A percentile compares a stretch with the other conserved stretches of the same genome.
These are phyloP conservation scores for Annulohypoxylon bovei DNA, from an alignment of 495 filamentous ascomycete species.

Conservation along the genomic window DNA sequence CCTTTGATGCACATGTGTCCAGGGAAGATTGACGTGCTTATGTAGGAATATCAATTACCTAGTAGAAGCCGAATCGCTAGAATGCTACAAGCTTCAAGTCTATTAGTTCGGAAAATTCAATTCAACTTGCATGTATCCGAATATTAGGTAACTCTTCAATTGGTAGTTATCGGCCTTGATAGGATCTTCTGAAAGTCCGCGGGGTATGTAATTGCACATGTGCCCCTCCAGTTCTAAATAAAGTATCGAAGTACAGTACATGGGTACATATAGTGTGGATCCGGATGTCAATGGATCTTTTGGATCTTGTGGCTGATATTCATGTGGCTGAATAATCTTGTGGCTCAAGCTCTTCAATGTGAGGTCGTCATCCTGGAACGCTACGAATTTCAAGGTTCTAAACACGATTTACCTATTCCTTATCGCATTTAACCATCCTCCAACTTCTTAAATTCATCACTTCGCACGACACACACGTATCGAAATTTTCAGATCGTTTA, in stretches of 20 bases:
- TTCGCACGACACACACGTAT: background rate
- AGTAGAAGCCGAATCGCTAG: background rate
- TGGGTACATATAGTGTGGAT: background rate
- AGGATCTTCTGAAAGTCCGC: conserved; percentile 31
- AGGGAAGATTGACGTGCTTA: conserved; percentile 15
- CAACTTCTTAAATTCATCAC: background rate
- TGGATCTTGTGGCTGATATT: background rate
- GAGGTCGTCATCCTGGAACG: background rate
- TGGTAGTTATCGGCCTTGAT: conserved; percentile 17
- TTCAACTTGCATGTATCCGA: conserved; percentile 20
- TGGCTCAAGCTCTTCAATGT: background rate
- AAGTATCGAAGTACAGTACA: background rate
- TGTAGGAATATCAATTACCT: conserved; percentile 1
- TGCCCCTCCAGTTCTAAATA: conserved; percentile 2
- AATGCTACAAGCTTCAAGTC: background rate
- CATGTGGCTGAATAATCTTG: background rate
- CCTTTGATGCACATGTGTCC: conserved; percentile 7
- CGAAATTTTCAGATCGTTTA: background rate
- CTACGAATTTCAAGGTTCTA: no score
- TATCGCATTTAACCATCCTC: background rate
- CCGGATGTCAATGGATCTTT: background rate
- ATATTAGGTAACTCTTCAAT: background rate
- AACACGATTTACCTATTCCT: background rate
- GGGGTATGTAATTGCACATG: conserved; percentile 13
- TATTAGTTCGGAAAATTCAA: conserved; percentile 5